Evolutionary conservation across 1,139 yeast species (phyloP).

Genomic region (Ashbya aceris): DNA sequence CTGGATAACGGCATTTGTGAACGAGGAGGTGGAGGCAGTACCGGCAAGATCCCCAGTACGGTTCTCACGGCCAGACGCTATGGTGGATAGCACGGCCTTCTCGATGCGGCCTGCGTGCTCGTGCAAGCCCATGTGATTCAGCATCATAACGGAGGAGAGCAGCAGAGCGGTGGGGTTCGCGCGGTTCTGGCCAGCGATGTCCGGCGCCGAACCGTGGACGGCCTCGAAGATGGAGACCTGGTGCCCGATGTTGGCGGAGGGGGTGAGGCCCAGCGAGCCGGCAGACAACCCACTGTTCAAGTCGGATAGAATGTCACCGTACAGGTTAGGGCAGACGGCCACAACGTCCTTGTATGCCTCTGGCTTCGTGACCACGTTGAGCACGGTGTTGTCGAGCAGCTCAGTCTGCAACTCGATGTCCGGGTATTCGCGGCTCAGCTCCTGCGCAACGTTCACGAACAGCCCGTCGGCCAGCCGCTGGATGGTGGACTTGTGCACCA

Average conservation of each 20-base stretch:
- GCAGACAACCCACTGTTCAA: constrained; percentile 86
- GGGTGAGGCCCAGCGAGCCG: constrained; percentile 97
- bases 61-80: constrained; percentile 88
- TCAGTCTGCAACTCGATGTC: constrained; percentile 76
- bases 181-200: constrained; percentile 93
- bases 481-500: constrained; percentile 96
- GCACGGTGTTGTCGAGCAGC: constrained; percentile 90
- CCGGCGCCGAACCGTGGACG: constrained; percentile 98
- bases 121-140: constrained; percentile 91
- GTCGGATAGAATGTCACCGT: constrained; percentile 98
- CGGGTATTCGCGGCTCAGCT: constrained; percentile 85
- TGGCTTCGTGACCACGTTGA: constrained; percentile 85
- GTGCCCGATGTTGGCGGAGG: constrained; percentile 99
- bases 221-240: constrained; percentile 97
- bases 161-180: constrained; percentile 98
- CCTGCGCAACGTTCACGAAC: constrained; percentile 85
- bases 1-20: constrained; percentile 71
- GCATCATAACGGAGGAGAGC: constrained; percentile 96
- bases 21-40: constrained; percentile 75
- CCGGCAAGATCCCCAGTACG: constrained; percentile 98
- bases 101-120: constrained; percentile 76
- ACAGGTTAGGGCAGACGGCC: constrained; percentile 98
- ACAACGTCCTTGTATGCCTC: constrained; percentile 72
- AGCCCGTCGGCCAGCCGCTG: constrained; percentile 98
- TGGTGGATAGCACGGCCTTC: constrained; percentile 80